Percentiles rank a stretch among this genome's conserved stretches.
Evolutionary conservation across 768 basidiomycete genomes (phyloP).

Genomic region (Hypholoma fasciculare): DNA sequence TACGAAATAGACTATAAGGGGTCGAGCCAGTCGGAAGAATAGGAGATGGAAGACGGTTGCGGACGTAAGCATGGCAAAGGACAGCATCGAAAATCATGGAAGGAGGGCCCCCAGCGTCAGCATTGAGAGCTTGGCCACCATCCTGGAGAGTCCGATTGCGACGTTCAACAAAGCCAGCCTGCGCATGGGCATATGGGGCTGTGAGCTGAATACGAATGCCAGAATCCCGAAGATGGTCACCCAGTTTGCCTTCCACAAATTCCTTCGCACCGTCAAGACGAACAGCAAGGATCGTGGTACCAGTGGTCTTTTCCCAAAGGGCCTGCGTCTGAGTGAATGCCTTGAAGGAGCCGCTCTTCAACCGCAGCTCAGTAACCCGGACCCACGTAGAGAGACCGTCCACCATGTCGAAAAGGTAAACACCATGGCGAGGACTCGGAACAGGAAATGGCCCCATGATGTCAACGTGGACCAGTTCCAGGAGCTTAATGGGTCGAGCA

Average conservation of each 20-base stretch:
- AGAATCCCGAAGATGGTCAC: not conserved
- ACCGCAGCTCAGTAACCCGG: not conserved
- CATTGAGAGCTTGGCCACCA: not conserved
- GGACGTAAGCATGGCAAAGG: not conserved
- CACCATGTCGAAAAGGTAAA: not conserved
- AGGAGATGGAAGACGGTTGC: not conserved
- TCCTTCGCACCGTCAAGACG: conserved; percentile 19
- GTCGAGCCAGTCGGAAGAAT: not conserved
- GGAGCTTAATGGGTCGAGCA: not conserved
- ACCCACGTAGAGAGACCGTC: not conserved
- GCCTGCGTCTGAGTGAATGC: not conserved
- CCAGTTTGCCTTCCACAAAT: conserved; percentile 7
- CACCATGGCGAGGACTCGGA: not conserved
- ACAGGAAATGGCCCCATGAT: conserved; percentile 1
- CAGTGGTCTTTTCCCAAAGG: conserved; percentile 1
- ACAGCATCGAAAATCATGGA: not conserved
- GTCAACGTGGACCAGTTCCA: not conserved
- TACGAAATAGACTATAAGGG: not conserved
- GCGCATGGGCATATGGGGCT: conserved; percentile 13
- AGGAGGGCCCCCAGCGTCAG: not conserved
- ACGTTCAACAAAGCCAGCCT: conserved; percentile 9
- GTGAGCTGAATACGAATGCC: conserved; percentile 11
- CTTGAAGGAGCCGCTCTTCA: not conserved
- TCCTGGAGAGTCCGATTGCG: conserved; percentile 9
- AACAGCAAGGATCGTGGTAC: conserved; percentile 7